Base-by-base conservation (phyloP, 2,329 filamentous ascomycete genomes). In the Xylaria sp. region DNA sequence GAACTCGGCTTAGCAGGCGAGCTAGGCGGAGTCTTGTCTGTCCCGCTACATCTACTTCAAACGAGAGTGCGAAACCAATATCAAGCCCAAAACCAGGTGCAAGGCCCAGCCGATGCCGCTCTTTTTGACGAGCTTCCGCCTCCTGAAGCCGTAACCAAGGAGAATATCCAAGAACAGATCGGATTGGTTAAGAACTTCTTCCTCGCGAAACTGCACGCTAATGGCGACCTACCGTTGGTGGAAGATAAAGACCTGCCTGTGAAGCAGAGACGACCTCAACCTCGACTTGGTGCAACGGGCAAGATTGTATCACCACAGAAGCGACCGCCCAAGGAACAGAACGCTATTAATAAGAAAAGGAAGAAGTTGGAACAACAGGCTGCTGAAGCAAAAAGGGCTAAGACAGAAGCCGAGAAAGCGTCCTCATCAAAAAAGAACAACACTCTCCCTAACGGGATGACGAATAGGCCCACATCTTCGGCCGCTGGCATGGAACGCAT, bases 191-290 rank as follows among this genome's bases (percentile, higher is more conserved):
- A 93, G 80, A 92, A 93, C 75, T 99, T 97, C 86, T 97, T 98
- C 84, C 89, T 93, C 67, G 90, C 90, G 74, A 97, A 97, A 80
- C 84, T 99, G 66, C 92, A 93, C 75, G 91, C 93, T 64, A 96
- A 94, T 79, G 88, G 88, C 78, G 90, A 95, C 75, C 88, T 94
- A 78, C 90, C 93, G 51, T 86, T 99, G 72, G 84, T 97, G 61
- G 96, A 99, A 82, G 96, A 99, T 81, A 93, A 98, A 77, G 95
- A 99, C 74, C 84, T 99, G 27, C 96, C 97, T 17, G 88, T 91
- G 64, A 99, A 99, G 81, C 96, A 99, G 81, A 87, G 93, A 83
- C 91, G 83, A 82, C 93, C 82, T 27, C 85, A 87, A n/a, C 87
- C 89, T n/a, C 84, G 87, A 36, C 85, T 89, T 27, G 86, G 87